Evolutionary conservation across 1,139 yeast species (phyloP).

Genomic region (Pichia sp.): DNA sequence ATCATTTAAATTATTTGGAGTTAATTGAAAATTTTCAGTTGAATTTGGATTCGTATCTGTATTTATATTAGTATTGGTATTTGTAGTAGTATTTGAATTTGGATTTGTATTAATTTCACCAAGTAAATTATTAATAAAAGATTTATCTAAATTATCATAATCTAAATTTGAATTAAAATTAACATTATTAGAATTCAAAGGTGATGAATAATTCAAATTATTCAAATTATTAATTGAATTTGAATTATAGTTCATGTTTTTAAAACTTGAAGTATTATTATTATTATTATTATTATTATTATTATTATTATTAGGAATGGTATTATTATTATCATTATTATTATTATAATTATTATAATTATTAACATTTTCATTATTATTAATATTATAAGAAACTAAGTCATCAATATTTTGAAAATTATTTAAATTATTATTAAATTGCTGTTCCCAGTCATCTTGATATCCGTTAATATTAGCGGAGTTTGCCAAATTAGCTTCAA

Average conservation of each 20-base stretch:
- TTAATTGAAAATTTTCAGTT: too few species aligned
- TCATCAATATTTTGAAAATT: not conserved
- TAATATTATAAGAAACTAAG: not conserved
- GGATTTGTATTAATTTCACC: not conserved
- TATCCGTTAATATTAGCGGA: not conserved
- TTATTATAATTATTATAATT: too few species aligned
- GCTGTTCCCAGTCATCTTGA: not conserved
- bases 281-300: not conserved
- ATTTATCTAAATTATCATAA: constrained; percentile 2
- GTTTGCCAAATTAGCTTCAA: too few species aligned
- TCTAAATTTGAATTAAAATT: not conserved
- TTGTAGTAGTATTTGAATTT: not conserved
- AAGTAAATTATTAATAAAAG: not conserved
- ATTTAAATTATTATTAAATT: not conserved
- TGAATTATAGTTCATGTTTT: not conserved
- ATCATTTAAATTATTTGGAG: too few species aligned
- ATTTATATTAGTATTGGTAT: too few species aligned
- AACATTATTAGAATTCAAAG: not conserved
- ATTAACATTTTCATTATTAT: not conserved
- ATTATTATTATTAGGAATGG: too few species aligned
- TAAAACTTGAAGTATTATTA: not conserved
- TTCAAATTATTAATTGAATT: not conserved
- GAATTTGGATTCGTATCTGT: too few species aligned
- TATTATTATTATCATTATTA: too few species aligned
- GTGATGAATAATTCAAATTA: not conserved